Percentiles rank a stretch among this genome's conserved stretches.
phyloP scores from a whole-genome alignment of 2,329 filamentous ascomycete species.

The Cordyceps tenuipes region DNA sequence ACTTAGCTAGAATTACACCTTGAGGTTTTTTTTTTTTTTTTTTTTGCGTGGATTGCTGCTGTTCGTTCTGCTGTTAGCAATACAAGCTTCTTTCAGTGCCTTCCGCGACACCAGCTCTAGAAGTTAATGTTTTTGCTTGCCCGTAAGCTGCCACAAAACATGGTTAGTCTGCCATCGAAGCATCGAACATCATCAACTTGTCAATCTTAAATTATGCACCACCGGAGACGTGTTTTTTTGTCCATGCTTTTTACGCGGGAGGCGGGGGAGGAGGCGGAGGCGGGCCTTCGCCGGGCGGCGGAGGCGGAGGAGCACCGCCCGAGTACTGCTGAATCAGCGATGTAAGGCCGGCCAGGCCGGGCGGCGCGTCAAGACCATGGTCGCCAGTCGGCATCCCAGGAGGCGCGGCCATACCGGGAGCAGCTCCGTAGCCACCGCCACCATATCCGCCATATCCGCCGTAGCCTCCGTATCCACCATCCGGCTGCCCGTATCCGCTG shows the following conservation, averaged over 20 bases:
- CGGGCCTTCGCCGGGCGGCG: slow-evolving; percentile 43
- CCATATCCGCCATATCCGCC: slow-evolving; percentile 39
- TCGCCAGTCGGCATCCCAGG: slow-evolving; percentile 34
- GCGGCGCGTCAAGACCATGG: slow-evolving; percentile 43
- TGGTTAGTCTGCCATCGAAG: neutral
- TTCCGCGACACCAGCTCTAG: neutral
- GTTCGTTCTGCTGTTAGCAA: slow-evolving; percentile 10
- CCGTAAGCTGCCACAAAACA: neutral
- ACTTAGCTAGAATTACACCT: slow-evolving; percentile 4
- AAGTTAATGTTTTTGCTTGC: neutral
- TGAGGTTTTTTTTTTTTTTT: neutral
- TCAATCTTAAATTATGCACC: neutral
- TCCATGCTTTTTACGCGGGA: slow-evolving; percentile 30
- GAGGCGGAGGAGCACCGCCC: slow-evolving; percentile 43
- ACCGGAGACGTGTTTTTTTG: neutral
- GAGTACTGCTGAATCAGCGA: slow-evolving; percentile 61
- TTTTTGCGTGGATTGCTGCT: neutral
- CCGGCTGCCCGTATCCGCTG: slow-evolving; percentile 36
- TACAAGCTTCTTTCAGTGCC: neutral
- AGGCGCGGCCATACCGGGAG: slow-evolving; percentile 29
- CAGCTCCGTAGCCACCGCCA: slow-evolving; percentile 34
- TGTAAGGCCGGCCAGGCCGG: slow-evolving; percentile 50
- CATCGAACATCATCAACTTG: neutral
- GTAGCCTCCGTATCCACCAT: slow-evolving; percentile 49
- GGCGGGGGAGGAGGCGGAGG: slow-evolving; percentile 47